Conservation (phyloP, 2,329 filamentous ascomycete genomes). For the Alternaria ventricosa region DNA sequence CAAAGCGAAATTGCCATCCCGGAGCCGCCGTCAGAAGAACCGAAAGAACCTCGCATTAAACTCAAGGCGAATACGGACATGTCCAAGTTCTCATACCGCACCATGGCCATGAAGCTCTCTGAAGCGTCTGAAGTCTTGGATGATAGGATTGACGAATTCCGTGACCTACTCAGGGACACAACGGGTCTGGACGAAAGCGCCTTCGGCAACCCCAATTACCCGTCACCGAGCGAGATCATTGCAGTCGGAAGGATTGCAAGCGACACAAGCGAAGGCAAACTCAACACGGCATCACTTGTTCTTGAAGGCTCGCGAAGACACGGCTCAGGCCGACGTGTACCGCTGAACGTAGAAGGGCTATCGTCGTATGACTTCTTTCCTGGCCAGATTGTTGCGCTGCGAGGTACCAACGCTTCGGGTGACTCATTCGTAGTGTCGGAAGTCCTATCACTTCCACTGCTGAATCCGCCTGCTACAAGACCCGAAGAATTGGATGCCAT, state of each 20-base stretch:
- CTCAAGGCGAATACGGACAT: conserved; percentile 86
- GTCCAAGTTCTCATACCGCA: conserved; percentile 89
- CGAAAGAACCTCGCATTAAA: conserved; percentile 78
- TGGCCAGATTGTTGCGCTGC: conserved; percentile 88
- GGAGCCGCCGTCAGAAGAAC: conserved; percentile 74
- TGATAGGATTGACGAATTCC: conserved; percentile 92
- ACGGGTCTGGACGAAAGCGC: conserved; percentile 77
- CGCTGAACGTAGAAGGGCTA: conserved; percentile 75
- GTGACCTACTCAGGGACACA: conserved; percentile 73
- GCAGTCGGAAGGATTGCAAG: conserved; percentile 91
- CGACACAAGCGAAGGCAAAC: conserved; percentile 82
- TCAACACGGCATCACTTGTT: conserved; percentile 84
- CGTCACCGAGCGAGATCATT: conserved; percentile 85
- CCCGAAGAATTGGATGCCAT: conserved; percentile 70
- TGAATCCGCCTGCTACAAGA: conserved; percentile 75
- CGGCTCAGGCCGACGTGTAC: conserved; percentile 81
- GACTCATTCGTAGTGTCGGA: conserved; percentile 81
- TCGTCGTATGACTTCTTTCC: conserved; percentile 85
- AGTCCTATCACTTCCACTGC: conserved; percentile 74
- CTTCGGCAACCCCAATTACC: conserved; percentile 85
- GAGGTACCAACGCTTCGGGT: conserved; percentile 86
- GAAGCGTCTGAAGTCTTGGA: conserved; percentile 93
- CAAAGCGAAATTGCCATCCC: conserved; percentile 74
- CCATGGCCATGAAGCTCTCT: conserved; percentile 91
- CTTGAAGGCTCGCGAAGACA: conserved; percentile 86